These are phyloP conservation scores for Boletales sp. DNA, from an alignment of 768 basidiomycete species.

Conservation along the genomic window DNA sequence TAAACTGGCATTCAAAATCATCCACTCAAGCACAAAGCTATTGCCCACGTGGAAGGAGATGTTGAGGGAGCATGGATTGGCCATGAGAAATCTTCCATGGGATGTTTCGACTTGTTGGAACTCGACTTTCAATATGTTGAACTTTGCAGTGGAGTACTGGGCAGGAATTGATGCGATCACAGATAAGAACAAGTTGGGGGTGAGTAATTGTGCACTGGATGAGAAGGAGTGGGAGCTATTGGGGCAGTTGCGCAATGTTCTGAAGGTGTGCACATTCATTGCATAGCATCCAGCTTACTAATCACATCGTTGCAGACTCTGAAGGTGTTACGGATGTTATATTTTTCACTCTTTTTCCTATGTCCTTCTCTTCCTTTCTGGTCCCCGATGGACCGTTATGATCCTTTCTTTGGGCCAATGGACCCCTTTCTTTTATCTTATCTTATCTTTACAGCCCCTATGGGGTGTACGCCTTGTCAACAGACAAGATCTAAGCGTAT, in stretches of 20 bases:
- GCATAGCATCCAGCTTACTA: no score
- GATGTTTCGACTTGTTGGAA: slow-evolving; percentile 20
- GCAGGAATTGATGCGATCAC: slow-evolving; percentile 21
- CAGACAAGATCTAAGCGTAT: no score
- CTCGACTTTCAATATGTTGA: slow-evolving; percentile 22
- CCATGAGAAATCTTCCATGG: neutral
- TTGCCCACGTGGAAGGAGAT: slow-evolving; percentile 17
- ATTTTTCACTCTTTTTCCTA: no score
- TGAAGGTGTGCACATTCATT: slow-evolving; percentile 24
- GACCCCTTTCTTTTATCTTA: no score
- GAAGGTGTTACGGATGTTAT: no score
- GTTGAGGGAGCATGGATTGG: neutral
- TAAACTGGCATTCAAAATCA: slow-evolving; percentile 19
- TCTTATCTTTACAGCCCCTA: no score
- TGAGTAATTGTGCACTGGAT: slow-evolving; percentile 25
- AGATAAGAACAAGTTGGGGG: slow-evolving; percentile 2
- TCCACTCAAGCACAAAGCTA: slow-evolving; percentile 19
- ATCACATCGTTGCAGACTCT: slow-evolving; percentile 22
- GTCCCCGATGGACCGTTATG: no score
- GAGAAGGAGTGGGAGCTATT: slow-evolving; percentile 33
- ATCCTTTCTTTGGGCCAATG: no score
- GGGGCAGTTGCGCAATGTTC: slow-evolving; percentile 26
- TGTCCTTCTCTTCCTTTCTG: no score
- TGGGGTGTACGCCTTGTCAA: no score
- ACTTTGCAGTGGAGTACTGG: slow-evolving; percentile 17